These are phyloP conservation scores for Psidium guajava DNA, from an alignment of 345 rosid species.

Conservation along the genomic window DNA sequence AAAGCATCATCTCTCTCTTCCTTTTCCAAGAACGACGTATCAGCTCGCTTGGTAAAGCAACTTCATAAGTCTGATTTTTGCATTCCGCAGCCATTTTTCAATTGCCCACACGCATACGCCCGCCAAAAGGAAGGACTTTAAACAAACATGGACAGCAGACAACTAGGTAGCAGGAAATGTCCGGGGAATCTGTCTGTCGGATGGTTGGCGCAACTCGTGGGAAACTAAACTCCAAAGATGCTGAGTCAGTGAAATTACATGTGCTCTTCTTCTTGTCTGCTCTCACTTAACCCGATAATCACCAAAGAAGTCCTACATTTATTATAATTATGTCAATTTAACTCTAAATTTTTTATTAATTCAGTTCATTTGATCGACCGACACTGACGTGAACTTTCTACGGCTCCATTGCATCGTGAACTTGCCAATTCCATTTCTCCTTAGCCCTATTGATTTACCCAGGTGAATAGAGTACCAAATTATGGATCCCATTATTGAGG, in stretches of 20 bases:
- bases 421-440: too few relatives aligned
- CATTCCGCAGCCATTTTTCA: background rate
- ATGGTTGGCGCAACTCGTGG: background rate
- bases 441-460: too few relatives aligned
- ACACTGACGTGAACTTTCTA: too few relatives aligned
- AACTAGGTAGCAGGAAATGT: background rate
- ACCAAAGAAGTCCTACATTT: too few relatives aligned
- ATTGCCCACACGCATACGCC: background rate
- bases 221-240: background rate
- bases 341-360: too few relatives aligned
- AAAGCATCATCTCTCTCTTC: background rate
- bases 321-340: too few relatives aligned
- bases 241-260: background rate
- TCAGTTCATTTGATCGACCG: too few relatives aligned
- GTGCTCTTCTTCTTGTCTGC: background rate
- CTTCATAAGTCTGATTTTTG: background rate
- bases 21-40: background rate
- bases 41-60: background rate
- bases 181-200: background rate
- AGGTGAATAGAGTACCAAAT: too few relatives aligned
- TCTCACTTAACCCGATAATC: background rate
- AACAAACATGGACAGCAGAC: background rate
- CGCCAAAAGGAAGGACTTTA: background rate
- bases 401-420: too few relatives aligned
- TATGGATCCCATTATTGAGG: too few relatives aligned